phyloP scores from a whole-genome alignment of 139 green algal species.

The Zygnema cylindricum region DNA sequence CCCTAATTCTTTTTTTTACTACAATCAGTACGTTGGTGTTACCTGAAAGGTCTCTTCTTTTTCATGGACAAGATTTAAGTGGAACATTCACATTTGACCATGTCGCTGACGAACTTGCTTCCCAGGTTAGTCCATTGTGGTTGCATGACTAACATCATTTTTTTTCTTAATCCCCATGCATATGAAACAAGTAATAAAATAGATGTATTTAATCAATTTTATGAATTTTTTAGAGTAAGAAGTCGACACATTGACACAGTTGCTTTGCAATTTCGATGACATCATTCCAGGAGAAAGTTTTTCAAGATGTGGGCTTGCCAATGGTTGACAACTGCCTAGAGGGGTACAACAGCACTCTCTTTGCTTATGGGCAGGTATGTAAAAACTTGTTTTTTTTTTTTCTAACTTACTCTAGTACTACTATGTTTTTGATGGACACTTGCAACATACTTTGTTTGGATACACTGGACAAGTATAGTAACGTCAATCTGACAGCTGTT shows the following conservation, averaged over 20 bases:
- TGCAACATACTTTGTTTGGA: background rate
- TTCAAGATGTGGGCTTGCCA: slow-evolving; percentile 36
- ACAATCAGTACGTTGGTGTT: too few relatives aligned
- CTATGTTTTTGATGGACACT: background rate
- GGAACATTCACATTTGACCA: slow-evolving; percentile 60
- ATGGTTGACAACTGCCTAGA: slow-evolving; percentile 56
- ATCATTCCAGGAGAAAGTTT: slow-evolving; percentile 61
- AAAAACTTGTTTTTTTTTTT: background rate
- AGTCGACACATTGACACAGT: too few relatives aligned
- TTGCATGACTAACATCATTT: too few relatives aligned
- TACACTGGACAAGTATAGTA: background rate
- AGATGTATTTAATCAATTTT: background rate
- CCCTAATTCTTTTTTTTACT: too few relatives aligned
- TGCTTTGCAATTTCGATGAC: too few relatives aligned
- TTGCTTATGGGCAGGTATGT: slow-evolving; percentile 68
- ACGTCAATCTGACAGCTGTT: too few relatives aligned
- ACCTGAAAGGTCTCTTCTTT: too few relatives aligned
- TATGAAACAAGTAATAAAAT: background rate
- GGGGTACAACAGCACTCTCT: slow-evolving; percentile 63
- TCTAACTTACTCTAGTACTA: background rate
- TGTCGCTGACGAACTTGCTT: slow-evolving; percentile 32
- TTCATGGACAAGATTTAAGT: too few relatives aligned
- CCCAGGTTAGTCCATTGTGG: slow-evolving; percentile 29
- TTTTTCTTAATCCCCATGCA: background rate
- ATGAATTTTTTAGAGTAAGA: slow-evolving; percentile 23